phyloP scores from a whole-genome alignment of 2,329 filamentous ascomycete species.

The Nemania sp. region DNA sequence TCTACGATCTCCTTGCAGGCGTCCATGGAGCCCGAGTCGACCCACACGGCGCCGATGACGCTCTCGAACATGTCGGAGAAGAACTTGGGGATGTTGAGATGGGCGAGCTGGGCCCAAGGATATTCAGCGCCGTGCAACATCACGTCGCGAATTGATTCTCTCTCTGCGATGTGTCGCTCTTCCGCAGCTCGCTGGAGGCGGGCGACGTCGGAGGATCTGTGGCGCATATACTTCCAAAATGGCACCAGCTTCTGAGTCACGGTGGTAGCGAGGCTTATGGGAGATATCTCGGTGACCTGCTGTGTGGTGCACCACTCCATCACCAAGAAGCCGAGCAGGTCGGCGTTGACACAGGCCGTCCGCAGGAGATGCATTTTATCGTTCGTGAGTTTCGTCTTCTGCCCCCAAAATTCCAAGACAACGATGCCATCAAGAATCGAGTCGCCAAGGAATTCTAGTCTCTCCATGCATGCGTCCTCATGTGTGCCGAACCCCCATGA shows the following conservation, averaged over 20 bases:
- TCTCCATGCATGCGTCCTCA: constrained; percentile 59
- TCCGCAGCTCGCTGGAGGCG: constrained; percentile 50
- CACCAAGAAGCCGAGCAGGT: constrained; percentile 77
- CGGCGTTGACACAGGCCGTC: constrained; percentile 76
- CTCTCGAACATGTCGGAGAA: constrained; percentile 84
- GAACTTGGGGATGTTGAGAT: constrained; percentile 72
- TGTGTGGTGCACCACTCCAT: constrained; percentile 58
- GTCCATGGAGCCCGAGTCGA: constrained; percentile 71
- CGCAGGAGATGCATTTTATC: constrained; percentile 76
- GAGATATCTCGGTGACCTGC: constrained; percentile 36
- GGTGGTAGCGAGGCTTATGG: constrained; percentile 31
- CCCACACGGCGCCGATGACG: constrained; percentile 79
- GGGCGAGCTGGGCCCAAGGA: constrained; percentile 76
- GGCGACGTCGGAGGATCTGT: constrained; percentile 54
- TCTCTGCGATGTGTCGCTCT: constrained; percentile 53
- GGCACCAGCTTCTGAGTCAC: constrained; percentile 44
- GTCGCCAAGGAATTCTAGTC: constrained; percentile 88
- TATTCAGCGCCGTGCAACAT: constrained; percentile 60
- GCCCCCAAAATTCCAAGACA: constrained; percentile 61
- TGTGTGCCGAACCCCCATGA: constrained; percentile 54
- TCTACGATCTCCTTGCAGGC: constrained; percentile 65
- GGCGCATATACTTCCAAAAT: constrained; percentile 73
- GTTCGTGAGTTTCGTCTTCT: constrained; percentile 48
- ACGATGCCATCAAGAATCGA: constrained; percentile 81
- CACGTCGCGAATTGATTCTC: constrained; percentile 52